Base-by-base conservation (phyloP, 768 basidiomycete species). In the Tricholoma sp. region DNA sequence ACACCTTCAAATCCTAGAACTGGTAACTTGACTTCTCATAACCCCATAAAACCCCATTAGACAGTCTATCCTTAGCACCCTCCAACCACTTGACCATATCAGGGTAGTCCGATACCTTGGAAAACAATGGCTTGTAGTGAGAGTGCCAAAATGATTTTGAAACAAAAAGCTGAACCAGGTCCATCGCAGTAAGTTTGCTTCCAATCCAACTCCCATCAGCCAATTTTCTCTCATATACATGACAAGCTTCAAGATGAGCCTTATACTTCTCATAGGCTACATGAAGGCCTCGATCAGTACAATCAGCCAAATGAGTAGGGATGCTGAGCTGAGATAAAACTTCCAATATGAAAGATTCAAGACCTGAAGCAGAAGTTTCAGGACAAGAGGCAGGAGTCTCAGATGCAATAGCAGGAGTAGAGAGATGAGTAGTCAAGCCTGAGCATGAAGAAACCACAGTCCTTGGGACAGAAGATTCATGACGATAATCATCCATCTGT, bases 151-250 rank as follows among this genome's bases (percentile, higher is more conserved):
- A 46, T 10, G 41, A 55, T 46, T 46, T 55, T 5, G 54, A 55
- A 19, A 55, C 54, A 55, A 55, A 55, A 7, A 55, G 21, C 41
- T 55, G 19, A n/a, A 45, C 31, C 14, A 55, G 14, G 18, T 55
- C 54, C 22, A n/a, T 7, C 29, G 18, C 27, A 22, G 37, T 29
- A 41, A 41, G 54, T 9, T n/a, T 27, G 7, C 24, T n/a, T 19
- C 54, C 54, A 22, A 19, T 16, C 54, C 54, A 55, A 43, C 18
- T 21, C 12, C 16, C 22, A n/a, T 41, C 34, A 37, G 54, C 27
- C 10, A 11, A 4, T 41, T 29, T 41, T 7, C 21, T 9, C 4
- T 29, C 19, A 34, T 37, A 46, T 6, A 21, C 27, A 10, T 41
- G 24, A 45, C 19, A 46, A 22, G 54, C 54, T 11, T 41, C 22